Conservation (phyloP, 129 eudicot species). For the Helichrysum umbraculigerum region DNA sequence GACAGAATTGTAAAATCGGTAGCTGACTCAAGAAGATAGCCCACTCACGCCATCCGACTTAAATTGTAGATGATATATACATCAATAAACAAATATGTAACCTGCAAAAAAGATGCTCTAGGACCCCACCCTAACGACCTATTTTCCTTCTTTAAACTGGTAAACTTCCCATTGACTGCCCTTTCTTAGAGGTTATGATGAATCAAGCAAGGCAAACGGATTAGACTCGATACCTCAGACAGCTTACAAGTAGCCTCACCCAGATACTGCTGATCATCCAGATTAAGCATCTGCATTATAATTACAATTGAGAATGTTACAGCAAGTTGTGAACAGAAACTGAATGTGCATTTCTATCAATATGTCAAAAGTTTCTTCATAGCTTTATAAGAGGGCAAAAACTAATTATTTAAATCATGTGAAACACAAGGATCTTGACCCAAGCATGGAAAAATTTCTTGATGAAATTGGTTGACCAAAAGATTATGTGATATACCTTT, state of each 20-base stretch:
- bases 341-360: slow-evolving; percentile 3
- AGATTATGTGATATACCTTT: slow-evolving; percentile 56
- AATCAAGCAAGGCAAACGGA: slow-evolving; percentile 8
- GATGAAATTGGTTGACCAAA: not conserved
- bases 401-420: not conserved
- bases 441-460: not conserved
- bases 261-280: slow-evolving; percentile 89
- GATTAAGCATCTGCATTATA: slow-evolving; percentile 60
- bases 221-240: slow-evolving; percentile 57
- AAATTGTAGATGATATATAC: not conserved
- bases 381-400: not conserved
- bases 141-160: not conserved
- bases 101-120: not conserved
- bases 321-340: slow-evolving; percentile 1
- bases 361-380: not conserved
- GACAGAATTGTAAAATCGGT: not conserved
- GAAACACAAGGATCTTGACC: slow-evolving; percentile 4
- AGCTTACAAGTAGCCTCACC: slow-evolving; percentile 76
- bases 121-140: not conserved
- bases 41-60: no score
- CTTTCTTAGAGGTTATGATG: not conserved
- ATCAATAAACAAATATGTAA: not conserved
- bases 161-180: not conserved
- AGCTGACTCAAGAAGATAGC: not conserved
- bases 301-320: slow-evolving; percentile 1